phyloP scores from a whole-genome alignment of 306 rosid species.

The Casuarina cunninghamiana region DNA sequence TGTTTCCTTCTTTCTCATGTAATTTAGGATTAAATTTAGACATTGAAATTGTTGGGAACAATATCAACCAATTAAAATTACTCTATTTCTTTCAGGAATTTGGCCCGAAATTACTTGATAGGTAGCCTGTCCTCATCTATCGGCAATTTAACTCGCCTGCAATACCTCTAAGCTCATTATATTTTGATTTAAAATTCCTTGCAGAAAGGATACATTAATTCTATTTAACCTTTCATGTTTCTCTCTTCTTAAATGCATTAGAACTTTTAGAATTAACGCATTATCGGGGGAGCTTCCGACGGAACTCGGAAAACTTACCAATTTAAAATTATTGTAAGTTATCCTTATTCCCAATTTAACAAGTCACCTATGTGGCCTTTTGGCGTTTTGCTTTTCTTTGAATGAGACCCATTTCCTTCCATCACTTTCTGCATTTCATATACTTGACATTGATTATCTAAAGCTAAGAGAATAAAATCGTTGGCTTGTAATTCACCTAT shows the following conservation, averaged over 20 bases:
- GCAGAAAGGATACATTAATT: neutral
- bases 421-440: neutral
- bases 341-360: neutral
- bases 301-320: conserved; percentile 60
- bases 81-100: too few species aligned
- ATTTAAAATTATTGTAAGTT: conserved; percentile 49
- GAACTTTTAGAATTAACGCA: conserved; percentile 59
- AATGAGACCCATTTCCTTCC: too few species aligned
- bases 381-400: too few species aligned
- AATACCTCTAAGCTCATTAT: conserved; percentile 51
- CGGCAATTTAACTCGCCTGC: conserved; percentile 64
- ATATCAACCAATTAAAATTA: too few species aligned
- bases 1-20: neutral
- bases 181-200: neutral
- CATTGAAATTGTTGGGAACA: too few species aligned
- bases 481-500: neutral
- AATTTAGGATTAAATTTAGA: neutral
- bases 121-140: conserved; percentile 65
- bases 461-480: neutral
- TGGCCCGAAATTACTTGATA: too few species aligned
- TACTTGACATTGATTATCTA: neutral
- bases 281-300: conserved; percentile 78
- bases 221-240: neutral
- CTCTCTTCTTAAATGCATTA: conserved; percentile 21
- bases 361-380: neutral